Conservation (phyloP, 2,329 filamentous ascomycete genomes). For the Aureobasidium leucospermi region DNA sequence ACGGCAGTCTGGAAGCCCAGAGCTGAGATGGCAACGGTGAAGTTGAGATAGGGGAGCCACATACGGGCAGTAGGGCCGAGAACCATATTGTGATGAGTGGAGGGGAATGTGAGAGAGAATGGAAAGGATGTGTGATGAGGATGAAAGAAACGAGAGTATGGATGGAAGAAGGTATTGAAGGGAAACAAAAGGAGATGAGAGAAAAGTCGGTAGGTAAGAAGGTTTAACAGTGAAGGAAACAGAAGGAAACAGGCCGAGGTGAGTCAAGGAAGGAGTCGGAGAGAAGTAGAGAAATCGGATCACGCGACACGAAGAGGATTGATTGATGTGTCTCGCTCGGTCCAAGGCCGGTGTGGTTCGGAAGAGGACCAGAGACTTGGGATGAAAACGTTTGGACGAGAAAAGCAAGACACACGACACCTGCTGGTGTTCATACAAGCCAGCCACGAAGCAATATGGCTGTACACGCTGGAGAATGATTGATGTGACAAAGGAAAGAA, state of each 20-base stretch:
- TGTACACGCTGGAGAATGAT: not conserved
- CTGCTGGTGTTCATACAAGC: not conserved
- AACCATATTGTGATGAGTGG: constrained; percentile 15
- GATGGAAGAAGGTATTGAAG: not conserved
- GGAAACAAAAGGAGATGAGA: not conserved
- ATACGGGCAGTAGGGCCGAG: constrained; percentile 15
- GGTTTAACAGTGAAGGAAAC: not conserved
- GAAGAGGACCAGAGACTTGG: not conserved
- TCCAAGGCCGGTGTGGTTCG: not conserved
- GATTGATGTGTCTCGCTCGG: not conserved
- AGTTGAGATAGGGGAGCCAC: constrained; percentile 21
- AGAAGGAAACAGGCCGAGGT: not conserved
- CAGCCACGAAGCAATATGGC: too few species aligned
- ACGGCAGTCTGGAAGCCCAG: constrained; percentile 22
- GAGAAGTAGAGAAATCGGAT: not conserved
- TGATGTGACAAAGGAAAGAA: not conserved
- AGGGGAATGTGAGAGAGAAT: not conserved
- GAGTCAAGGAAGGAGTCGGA: constrained; percentile 2
- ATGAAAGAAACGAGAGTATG: not conserved
- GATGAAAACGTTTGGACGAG: too few species aligned
- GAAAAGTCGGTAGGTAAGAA: not conserved
- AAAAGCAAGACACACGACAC: not conserved
- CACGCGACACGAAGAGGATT: constrained; percentile 1
- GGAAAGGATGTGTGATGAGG: not conserved
- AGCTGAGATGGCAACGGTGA: constrained; percentile 20